A percentile compares a stretch with the other conserved stretches of the same genome.
Conservation (phyloP, 306 rosid genomes). For the Glycine tomentella region DNA sequence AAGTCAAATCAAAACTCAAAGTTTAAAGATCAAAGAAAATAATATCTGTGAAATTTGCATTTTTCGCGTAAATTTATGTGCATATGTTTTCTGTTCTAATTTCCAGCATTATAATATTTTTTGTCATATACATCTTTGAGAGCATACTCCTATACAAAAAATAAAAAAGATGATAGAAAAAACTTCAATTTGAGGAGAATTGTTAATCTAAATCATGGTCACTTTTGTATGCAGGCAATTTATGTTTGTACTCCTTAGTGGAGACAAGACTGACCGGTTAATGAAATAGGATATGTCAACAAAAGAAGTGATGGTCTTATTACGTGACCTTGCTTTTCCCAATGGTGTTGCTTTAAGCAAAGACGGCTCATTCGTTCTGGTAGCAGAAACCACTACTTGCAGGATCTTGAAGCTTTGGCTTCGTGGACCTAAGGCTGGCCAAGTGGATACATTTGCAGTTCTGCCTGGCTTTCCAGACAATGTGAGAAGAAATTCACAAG, state of each 20-base stretch:
- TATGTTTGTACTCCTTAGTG: no score
- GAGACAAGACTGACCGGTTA: slow-evolving; percentile 80
- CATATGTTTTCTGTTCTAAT: slow-evolving; percentile 21
- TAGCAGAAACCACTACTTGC: slow-evolving; percentile 72
- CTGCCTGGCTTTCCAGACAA: slow-evolving; percentile 92
- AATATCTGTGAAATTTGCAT: not conserved
- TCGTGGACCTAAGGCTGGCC: slow-evolving; percentile 77
- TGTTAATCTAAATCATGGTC: slow-evolving; percentile 27
- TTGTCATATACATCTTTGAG: slow-evolving; percentile 13
- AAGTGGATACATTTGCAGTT: slow-evolving; percentile 62
- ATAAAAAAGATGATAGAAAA: not conserved
- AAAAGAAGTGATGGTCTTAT: slow-evolving; percentile 72
- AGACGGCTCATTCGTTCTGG: slow-evolving; percentile 76
- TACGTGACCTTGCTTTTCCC: slow-evolving; percentile 72
- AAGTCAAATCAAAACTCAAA: no score
- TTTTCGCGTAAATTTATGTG: not conserved
- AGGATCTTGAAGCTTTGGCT: slow-evolving; percentile 83
- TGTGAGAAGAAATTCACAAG: slow-evolving; percentile 70
- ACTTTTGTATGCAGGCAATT: slow-evolving; percentile 75
- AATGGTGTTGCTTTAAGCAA: slow-evolving; percentile 86
- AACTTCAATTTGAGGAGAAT: not conserved
- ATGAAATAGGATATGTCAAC: slow-evolving; percentile 67
- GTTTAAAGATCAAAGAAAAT: slow-evolving; percentile 20
- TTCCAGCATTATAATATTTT: slow-evolving; percentile 14
- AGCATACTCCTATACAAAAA: slow-evolving; percentile 8